Evolutionary conservation across 371 early-diverging fungal genomes (phyloP), one percentile per base, ranked within the genome.

Genomic region (Vairimorpha ceranae): DNA sequence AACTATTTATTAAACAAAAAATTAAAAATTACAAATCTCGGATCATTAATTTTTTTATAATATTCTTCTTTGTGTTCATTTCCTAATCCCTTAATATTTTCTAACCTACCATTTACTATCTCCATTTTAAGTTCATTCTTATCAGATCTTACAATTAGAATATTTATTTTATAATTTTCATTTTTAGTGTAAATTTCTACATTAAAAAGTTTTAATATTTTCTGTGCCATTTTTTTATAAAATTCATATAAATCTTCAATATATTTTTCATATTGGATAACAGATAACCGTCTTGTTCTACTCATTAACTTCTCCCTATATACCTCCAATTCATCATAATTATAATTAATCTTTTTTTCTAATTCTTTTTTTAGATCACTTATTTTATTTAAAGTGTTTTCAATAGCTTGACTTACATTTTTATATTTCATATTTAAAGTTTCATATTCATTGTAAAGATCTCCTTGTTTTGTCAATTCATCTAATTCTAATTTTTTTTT

Each of bases 191-290:
- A 14, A 38, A 52, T 15, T 38, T 67, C 14, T 25, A 35, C 36
- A 27, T 8, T 35, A 56, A 27, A 38, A 67, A 67, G 35, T 38
- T 38, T 56, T 67, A 54, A 33, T 36, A 54, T 52, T 52, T 52
- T 54, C 30, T 36, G 27, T 52, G 12, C 54, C 21, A 59, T 32
- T 30, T 52, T 48, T 17, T 58, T 64, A 23, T 81, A 65, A 78
- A 78, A 81, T 45, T 32, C 46, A 35, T 72, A 77, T 2, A 76
- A 52, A 66, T 81, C 78, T 27, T 81, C 78, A 15, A 81, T 61
- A 41, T 76, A 54, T 32, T 70, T 76, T 23, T 78, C 78, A 35
- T 64, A 70, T 15, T 67, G 64, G 35, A 72, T 70, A 25, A 66
- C 41, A 3, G 77, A 80, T 19, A 73, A 52, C 67, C 81, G 58